Percentiles rank a stretch among this genome's conserved stretches.
Conservation (phyloP, 2,329 filamentous ascomycete species). For the Lecanicillium sp. region DNA sequence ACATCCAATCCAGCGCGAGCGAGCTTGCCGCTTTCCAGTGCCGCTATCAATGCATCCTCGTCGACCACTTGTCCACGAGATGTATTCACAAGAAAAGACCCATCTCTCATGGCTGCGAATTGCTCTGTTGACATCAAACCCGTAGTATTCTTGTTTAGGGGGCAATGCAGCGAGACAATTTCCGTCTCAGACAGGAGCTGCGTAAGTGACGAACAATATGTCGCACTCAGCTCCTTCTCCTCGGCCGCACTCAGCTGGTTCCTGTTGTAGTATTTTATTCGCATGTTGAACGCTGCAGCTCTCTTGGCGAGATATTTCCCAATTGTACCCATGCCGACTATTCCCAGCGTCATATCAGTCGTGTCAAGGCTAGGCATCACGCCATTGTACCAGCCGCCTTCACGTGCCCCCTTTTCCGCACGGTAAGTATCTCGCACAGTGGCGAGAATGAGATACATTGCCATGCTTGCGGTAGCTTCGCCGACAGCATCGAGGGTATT, state of each 20-base stretch:
- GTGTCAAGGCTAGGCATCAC: constrained; percentile 31
- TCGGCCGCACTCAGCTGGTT: constrained; percentile 21
- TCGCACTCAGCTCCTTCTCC: constrained; percentile 24
- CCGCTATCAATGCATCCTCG: constrained; percentile 36
- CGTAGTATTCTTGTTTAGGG: constrained; percentile 30
- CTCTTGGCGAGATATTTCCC: constrained; percentile 33
- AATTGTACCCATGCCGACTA: constrained; percentile 40
- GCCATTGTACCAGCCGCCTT: constrained; percentile 28
- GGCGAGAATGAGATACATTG: constrained; percentile 24
- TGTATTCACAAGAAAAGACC: constrained; percentile 40
- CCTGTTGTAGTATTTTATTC: constrained; percentile 35
- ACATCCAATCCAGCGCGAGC: constrained; percentile 40
- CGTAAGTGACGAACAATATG: constrained; percentile 27
- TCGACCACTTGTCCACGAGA: constrained; percentile 40
- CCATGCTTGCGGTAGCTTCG: constrained; percentile 43
- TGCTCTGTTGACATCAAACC: constrained; percentile 29
- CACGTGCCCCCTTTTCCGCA: constrained; percentile 26
- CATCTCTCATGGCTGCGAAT: constrained; percentile 38
- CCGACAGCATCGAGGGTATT: constrained; percentile 44
- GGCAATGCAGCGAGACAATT: constrained; percentile 30
- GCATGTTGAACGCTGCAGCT: constrained; percentile 32
- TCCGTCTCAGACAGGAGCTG: constrained; percentile 31
- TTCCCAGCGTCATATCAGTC: constrained; percentile 33
- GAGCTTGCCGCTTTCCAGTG: constrained; percentile 37
- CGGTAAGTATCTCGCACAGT: constrained; percentile 35